Evolutionary conservation across 1,284 basidiomycete genomes (phyloP), one percentile per base, ranked within the genome.

Genomic region (Papiliotrema laurentii): DNA sequence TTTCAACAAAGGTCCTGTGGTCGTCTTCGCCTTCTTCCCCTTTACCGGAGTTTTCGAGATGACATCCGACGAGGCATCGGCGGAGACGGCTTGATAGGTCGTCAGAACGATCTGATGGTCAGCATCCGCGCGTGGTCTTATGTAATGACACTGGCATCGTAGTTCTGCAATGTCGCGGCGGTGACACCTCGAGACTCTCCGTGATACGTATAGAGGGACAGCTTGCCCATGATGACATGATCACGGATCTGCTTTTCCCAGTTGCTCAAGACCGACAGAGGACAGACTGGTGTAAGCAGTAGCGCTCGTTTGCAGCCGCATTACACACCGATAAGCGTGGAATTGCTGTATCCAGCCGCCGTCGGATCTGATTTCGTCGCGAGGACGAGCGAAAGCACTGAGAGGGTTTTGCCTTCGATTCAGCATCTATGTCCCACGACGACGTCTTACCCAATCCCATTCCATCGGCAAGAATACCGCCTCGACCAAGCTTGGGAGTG

Each of bases 211-310:
- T 81, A 84, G 40, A 68, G 75, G 0, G 77, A 78, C 24, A 91
- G 64, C 1, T 78, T 68, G 5, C 80, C 82, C 21, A 75, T 75
- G 10, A 72, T 74, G 48, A 87, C 82, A 57, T 92, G 89, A 47
- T 91, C 89, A 25, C 78, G 68, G 30, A 93, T 83, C 68, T 94
- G 91, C 60, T 87, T 85, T 63, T 87, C 84, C 90, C 90, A 94
- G 63, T 94, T 94, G 13, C 87, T 89, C 5, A 93, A 71, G 1
- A 94, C 83, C 1, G 88, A 91, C 18, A 93, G 79, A 1, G 91
- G 91, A 18, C 83, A 85, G 31, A 94, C 90, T 91, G 60, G 22
- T 4, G 40, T 45, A 27, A 42, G 37, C 48, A 21, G n/a, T 9
- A 27, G 24, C 26, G 45, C 22, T n/a, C n/a, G n/a, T n/a, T n/a